A percentile compares a stretch with the other conserved stretches of the same genome.
These are phyloP conservation scores for Suillus cothurnatus DNA, from an alignment of 768 basidiomycete species.

Conservation along the genomic window DNA sequence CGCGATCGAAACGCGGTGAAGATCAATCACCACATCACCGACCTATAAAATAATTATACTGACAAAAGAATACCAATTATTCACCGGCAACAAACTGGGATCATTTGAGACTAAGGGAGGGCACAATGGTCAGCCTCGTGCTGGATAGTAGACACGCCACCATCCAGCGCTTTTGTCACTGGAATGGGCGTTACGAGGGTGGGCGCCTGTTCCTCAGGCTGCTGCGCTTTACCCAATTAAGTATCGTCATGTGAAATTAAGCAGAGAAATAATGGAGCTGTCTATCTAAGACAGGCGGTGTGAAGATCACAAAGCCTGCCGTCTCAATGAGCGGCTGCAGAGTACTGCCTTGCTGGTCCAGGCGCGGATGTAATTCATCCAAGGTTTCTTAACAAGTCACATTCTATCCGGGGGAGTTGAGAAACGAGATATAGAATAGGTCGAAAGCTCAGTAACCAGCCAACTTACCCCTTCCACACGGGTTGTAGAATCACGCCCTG, in stretches of 20 bases:
- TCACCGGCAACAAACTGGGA: background rate
- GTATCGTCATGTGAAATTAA: background rate
- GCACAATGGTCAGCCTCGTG: background rate
- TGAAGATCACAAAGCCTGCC: background rate
- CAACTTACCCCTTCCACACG: background rate
- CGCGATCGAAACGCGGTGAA: background rate
- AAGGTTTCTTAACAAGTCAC: background rate
- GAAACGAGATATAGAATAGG: background rate
- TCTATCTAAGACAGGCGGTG: background rate
- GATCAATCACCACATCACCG: background rate
- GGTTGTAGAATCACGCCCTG: background rate
- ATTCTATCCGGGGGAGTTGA: background rate
- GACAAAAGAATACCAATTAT: background rate
- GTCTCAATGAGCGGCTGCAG: background rate
- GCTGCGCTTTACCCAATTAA: background rate
- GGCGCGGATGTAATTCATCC: background rate
- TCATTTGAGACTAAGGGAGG: background rate
- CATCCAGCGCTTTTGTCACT: background rate
- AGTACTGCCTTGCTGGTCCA: background rate
- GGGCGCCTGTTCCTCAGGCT: background rate
- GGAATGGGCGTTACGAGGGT: background rate
- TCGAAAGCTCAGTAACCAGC: background rate
- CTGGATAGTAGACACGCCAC: background rate
- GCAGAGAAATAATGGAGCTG: background rate
- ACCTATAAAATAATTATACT: background rate